A percentile compares a stretch with the other conserved stretches of the same genome.
Conservation (phyloP, 331 rosid species). For the Telfairia occidentalis region DNA sequence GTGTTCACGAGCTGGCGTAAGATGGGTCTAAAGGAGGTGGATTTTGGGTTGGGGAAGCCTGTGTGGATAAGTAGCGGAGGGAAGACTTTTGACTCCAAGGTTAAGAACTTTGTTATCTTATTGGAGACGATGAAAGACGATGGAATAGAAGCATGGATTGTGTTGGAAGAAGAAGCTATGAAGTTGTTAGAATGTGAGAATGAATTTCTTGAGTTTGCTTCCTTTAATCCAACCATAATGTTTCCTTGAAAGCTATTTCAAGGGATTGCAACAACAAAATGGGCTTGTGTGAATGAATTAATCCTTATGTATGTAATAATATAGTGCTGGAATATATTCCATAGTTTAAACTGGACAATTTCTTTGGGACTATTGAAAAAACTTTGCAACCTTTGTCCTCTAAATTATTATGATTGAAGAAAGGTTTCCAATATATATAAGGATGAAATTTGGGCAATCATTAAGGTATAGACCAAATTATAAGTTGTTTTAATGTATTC, state of each 20-base stretch:
- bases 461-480: too few species aligned
- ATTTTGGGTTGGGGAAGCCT: constrained; percentile 64
- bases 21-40: constrained; percentile 12
- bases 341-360: too few species aligned
- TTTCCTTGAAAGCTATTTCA: too few species aligned
- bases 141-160: constrained; percentile 39
- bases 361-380: not conserved
- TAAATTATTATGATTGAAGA: too few species aligned
- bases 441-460: not conserved
- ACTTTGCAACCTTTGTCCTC: not conserved
- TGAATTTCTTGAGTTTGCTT: constrained; percentile 23
- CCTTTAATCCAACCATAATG: not conserved
- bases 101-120: constrained; percentile 19
- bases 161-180: constrained; percentile 26
- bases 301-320: too few species aligned
- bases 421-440: not conserved
- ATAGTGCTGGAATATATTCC: too few species aligned
- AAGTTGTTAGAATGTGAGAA: constrained; percentile 12
- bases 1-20: not conserved
- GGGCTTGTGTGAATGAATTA: too few species aligned
- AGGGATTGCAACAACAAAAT: too few species aligned
- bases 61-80: constrained; percentile 26
- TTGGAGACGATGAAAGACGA: constrained; percentile 24
- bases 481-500: too few species aligned
- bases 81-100: not conserved